phyloP scores from a whole-genome alignment of 2,329 filamentous ascomycete species.

The Alternaria sp. region DNA sequence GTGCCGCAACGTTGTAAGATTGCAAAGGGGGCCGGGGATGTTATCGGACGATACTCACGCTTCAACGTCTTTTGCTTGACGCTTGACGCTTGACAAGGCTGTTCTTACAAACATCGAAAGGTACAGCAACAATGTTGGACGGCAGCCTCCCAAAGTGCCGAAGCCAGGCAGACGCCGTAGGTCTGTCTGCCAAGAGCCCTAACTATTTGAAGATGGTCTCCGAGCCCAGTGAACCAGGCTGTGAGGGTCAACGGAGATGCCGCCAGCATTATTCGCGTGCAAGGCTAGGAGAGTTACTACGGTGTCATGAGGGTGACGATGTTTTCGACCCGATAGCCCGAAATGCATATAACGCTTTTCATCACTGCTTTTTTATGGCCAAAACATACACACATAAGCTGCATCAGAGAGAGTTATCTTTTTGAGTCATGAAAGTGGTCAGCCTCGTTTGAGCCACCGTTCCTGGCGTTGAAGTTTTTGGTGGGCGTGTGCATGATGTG shows the following conservation, averaged over 20 bases:
- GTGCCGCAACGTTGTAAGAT: constrained; percentile 17
- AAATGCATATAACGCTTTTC: not conserved
- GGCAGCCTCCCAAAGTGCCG: constrained; percentile 7
- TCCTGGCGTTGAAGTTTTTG: not conserved
- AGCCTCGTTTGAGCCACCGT: not conserved
- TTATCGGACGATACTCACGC: not conserved
- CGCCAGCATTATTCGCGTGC: constrained; percentile 4
- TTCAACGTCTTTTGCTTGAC: not conserved
- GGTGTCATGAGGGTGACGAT: not conserved
- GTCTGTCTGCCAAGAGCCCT: constrained; percentile 13
- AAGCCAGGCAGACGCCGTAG: constrained; percentile 7
- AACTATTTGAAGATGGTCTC: constrained; percentile 13
- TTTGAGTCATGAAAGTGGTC: not conserved
- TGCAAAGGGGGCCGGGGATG: constrained; percentile 16
- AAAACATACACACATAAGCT: not conserved
- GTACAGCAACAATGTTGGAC: not conserved
- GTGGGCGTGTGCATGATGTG: not conserved
- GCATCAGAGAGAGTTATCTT: not conserved
- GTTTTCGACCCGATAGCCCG: not conserved
- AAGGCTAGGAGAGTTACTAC: not conserved
- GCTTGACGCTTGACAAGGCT: not conserved
- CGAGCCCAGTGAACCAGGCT: constrained; percentile 5
- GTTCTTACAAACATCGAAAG: not conserved
- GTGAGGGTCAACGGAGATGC: constrained; percentile 6
- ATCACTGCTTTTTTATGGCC: not conserved